Percentiles rank a stretch among this genome's conserved stretches.
phyloP scores from a whole-genome alignment of 2,329 filamentous ascomycete species.

The Botrytis porri region DNA sequence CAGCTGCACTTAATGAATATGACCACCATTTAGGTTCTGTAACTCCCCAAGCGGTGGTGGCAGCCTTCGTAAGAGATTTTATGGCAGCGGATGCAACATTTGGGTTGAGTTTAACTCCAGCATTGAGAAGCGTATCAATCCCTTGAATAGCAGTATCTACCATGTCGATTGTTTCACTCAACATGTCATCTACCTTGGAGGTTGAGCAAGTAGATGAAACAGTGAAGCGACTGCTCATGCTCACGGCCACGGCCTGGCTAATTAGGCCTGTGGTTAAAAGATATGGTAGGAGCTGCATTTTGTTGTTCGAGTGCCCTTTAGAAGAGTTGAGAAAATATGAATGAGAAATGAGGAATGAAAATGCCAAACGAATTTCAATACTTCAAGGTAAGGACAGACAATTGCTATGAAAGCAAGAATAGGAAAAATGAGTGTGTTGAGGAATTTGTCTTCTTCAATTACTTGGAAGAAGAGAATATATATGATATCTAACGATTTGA shows the following conservation, averaged over 20 bases:
- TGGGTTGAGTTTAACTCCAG: constrained; percentile 6
- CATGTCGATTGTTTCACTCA: constrained; percentile 17
- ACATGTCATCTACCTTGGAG: constrained; percentile 13
- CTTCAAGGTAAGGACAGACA: constrained; percentile 9
- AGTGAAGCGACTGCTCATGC: constrained; percentile 17
- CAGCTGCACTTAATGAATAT: constrained; percentile 10
- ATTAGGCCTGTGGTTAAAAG: constrained; percentile 1
- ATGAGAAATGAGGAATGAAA: neutral
- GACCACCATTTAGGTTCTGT: neutral
- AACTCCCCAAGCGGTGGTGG: constrained; percentile 5
- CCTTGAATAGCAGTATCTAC: constrained; percentile 4
- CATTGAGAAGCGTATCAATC: constrained; percentile 15
- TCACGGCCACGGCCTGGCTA: neutral
- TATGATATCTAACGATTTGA: neutral
- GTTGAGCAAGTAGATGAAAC: constrained; percentile 14
- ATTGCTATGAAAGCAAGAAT: constrained; percentile 1
- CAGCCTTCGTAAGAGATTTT: constrained; percentile 4
- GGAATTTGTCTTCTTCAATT: neutral
- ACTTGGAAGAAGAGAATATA: constrained; percentile 1
- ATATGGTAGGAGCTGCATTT: constrained; percentile 10
- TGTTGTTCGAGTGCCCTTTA: neutral
- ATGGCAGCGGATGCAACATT: constrained; percentile 1
- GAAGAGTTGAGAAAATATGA: neutral
- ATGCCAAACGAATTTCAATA: neutral
- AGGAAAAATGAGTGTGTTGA: neutral